These are phyloP conservation scores for Heterobasidion irregulare DNA, from an alignment of 1,284 basidiomycete genomes.

Conservation along the genomic window DNA sequence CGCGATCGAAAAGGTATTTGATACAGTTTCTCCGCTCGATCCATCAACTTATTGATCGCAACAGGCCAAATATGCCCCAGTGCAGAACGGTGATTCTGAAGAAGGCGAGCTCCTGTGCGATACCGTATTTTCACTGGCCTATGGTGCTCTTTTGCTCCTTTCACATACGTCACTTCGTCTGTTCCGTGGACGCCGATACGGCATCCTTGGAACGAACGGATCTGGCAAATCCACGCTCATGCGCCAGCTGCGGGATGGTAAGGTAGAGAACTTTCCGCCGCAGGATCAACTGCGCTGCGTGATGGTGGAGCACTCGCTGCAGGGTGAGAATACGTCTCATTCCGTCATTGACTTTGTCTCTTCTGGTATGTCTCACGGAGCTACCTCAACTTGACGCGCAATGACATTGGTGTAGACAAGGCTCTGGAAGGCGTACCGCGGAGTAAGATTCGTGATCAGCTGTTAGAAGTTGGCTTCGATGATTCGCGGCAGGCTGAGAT, in stretches of 20 bases:
- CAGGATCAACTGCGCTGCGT: constrained; percentile 81
- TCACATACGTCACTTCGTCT: constrained; percentile 93
- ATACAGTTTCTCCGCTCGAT: neutral
- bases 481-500: constrained; percentile 78
- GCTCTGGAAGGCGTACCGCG: constrained; percentile 50
- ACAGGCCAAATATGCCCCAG: constrained; percentile 46
- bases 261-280: constrained; percentile 95
- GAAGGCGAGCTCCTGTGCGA: constrained; percentile 88
- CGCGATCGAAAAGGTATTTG: constrained; percentile 59
- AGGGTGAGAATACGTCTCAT: constrained; percentile 82
- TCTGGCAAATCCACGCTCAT: constrained; percentile 96
- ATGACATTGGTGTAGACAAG: constrained; percentile 30
- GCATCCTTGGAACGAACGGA: constrained; percentile 93
- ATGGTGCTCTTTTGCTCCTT: constrained; percentile 90
- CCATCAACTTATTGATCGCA: constrained; percentile 3
- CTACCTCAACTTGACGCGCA: neutral
- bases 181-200: constrained; percentile 88
- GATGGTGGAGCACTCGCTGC: constrained; percentile 95
- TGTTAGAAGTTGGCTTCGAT: constrained; percentile 88
- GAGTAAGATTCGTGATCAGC: constrained; percentile 69
- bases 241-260: constrained; percentile 91
- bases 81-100: constrained; percentile 41
- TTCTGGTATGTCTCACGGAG: constrained; percentile 42
- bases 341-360: constrained; percentile 87
- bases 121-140: constrained; percentile 93